Percentiles rank a stretch among this genome's conserved stretches.
Conservation (phyloP, 441 rosid species). For the Eutrema salsugineum region DNA sequence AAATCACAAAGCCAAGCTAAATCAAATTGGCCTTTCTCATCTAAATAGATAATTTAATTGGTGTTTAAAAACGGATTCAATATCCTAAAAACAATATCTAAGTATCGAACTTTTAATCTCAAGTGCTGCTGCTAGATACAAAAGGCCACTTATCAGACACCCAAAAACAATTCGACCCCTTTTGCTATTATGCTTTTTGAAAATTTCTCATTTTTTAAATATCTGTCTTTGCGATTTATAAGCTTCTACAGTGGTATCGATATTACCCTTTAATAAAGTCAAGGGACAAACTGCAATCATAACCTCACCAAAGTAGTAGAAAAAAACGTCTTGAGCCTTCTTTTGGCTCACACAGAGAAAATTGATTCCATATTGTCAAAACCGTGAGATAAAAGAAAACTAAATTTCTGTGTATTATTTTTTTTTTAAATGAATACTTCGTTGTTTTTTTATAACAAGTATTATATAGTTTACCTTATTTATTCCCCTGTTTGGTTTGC, state of each 20-base stretch:
- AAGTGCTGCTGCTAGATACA: conserved; percentile 16
- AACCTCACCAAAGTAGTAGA: conserved; percentile 9
- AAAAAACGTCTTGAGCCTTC: background rate
- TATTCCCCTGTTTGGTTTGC: conserved; percentile 1
- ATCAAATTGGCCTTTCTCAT: conserved; percentile 13
- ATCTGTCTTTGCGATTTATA: conserved; percentile 18
- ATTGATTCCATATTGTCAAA: background rate
- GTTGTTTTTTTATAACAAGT: background rate
- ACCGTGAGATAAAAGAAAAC: background rate
- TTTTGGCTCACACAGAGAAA: background rate
- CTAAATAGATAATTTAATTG: background rate
- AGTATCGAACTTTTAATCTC: conserved; percentile 28
- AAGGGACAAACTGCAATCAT: conserved; percentile 35
- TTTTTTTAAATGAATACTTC: too few relatives aligned
- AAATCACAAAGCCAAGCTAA: conserved; percentile 21
- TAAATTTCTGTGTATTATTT: background rate
- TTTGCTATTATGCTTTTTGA: conserved; percentile 36
- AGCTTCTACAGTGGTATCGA: conserved; percentile 26
- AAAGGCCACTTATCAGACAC: conserved; percentile 35
- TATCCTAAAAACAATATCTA: conserved; percentile 30
- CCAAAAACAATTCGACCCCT: conserved; percentile 40
- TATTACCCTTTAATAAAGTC: conserved; percentile 45
- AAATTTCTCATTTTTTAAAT: conserved; percentile 5
- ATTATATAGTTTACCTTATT: background rate
- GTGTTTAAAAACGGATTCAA: conserved; percentile 12